Conservation (phyloP, 2,329 filamentous ascomycete species). For the Emergomyces africanus region DNA sequence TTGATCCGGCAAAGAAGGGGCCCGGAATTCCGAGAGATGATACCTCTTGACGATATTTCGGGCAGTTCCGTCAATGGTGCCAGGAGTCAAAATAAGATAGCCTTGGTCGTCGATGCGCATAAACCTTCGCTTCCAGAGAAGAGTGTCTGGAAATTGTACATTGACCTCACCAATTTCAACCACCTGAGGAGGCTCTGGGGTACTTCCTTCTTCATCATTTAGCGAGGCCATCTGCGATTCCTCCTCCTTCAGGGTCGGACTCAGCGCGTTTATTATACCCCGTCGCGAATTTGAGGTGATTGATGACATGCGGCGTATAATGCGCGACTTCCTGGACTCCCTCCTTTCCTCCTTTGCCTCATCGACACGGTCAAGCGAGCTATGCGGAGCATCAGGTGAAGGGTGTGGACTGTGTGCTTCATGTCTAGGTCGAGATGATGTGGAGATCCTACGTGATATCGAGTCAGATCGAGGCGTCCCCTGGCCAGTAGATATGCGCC, state of each 20-base stretch:
- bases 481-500: conserved; percentile 26
- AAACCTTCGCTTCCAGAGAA: conserved; percentile 90
- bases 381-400: conserved; percentile 22
- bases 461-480: conserved; percentile 26
- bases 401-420: conserved; percentile 21
- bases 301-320: conserved; percentile 56
- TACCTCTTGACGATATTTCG: conserved; percentile 62
- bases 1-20: conserved; percentile 71
- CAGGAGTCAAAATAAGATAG: conserved; percentile 65
- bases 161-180: conserved; percentile 81
- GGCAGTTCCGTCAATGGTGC: conserved; percentile 47
- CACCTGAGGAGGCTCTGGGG: conserved; percentile 33
- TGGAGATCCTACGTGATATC: conserved; percentile 25
- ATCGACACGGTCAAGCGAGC: conserved; percentile 19
- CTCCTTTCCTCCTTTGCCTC: conserved; percentile 38
- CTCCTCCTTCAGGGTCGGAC: conserved; percentile 26
- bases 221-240: conserved; percentile 22
- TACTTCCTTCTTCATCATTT: conserved; percentile 13
- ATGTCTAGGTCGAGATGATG: conserved; percentile 26
- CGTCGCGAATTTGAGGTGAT: conserved; percentile 40
- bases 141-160: conserved; percentile 89
- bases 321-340: conserved; percentile 45
- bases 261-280: conserved; percentile 28
- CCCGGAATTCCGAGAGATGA: conserved; percentile 71
- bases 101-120: conserved; percentile 76